Evolutionary conservation across 2,329 filamentous ascomycete genomes (phyloP).

Genomic region (Pseudogymnoascus sp.): DNA sequence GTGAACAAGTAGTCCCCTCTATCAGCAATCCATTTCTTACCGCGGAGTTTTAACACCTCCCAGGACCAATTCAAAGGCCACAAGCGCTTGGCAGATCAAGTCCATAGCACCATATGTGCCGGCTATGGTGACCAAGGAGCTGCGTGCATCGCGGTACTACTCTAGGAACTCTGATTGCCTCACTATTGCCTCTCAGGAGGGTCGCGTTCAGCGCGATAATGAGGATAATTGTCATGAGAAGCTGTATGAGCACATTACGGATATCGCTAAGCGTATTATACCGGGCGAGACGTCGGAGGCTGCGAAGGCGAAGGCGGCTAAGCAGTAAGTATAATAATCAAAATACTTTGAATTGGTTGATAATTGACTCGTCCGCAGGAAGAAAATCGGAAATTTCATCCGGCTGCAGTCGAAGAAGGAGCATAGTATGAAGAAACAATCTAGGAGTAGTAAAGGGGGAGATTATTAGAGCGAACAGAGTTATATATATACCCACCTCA

Average conservation of each 20-base stretch:
- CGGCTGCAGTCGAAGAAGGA: constrained; percentile 26
- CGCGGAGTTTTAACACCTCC: constrained; percentile 7
- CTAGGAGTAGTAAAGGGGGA: constrained; percentile 1
- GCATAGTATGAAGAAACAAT: constrained; percentile 25
- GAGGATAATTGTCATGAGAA: constrained; percentile 21
- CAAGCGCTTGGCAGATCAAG: constrained; percentile 22
- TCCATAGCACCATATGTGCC: constrained; percentile 20
- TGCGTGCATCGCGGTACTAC: constrained; percentile 23
- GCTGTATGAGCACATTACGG: constrained; percentile 22
- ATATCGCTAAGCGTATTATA: constrained; percentile 21
- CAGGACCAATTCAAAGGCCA: constrained; percentile 28
- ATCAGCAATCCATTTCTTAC: background rate
- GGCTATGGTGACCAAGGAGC: constrained; percentile 19
- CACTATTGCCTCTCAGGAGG: constrained; percentile 23
- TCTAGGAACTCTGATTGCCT: constrained; percentile 22
- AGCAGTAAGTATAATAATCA: constrained; percentile 21
- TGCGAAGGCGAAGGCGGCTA: constrained; percentile 44
- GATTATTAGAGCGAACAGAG: constrained; percentile 5
- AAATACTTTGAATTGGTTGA: background rate
- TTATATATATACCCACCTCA: background rate
- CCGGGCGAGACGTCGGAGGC: constrained; percentile 35
- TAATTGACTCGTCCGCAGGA: constrained; percentile 13
- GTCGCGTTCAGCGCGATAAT: constrained; percentile 22
- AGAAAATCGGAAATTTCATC: constrained; percentile 23
- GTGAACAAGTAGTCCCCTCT: constrained; percentile 25